Evolutionary conservation across 495 filamentous ascomycete species (phyloP).

Genomic region (Neurospora sp.): DNA sequence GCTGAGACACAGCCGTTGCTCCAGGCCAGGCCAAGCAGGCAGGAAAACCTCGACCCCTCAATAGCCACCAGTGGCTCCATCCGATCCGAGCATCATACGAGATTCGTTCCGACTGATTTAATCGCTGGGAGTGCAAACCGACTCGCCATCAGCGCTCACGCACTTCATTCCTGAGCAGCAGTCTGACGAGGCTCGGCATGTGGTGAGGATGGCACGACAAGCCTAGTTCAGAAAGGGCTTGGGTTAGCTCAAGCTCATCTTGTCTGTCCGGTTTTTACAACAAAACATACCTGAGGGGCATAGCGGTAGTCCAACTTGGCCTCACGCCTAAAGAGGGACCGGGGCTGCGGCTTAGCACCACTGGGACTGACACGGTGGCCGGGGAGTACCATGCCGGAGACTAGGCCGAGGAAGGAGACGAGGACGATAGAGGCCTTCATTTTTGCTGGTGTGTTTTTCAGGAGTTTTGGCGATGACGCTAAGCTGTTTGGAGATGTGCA

Average conservation of each 20-base stretch:
- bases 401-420: conserved; percentile 1
- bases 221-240: not conserved
- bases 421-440: conserved; percentile 2
- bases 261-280: too few species aligned
- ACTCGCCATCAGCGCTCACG: conserved; percentile 1
- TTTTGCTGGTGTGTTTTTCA: not conserved
- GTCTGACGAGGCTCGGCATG: not conserved
- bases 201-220: conserved; percentile 1
- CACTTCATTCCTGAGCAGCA: conserved; percentile 4
- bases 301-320: not conserved
- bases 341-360: not conserved
- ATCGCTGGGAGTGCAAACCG: conserved; percentile 1
- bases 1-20: not conserved
- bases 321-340: not conserved
- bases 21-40: not conserved
- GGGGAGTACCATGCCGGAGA: not conserved
- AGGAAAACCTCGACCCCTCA: not conserved
- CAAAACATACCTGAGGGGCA: not conserved
- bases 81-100: not conserved
- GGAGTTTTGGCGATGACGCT: not conserved
- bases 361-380: not conserved
- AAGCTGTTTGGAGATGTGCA: not conserved
- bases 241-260: not conserved
- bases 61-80: not conserved
- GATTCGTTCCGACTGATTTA: not conserved